Evolutionary conservation across 306 rosid species (phyloP), one percentile per base, ranked within the genome.

Genomic region (Cucurbita pepo): DNA sequence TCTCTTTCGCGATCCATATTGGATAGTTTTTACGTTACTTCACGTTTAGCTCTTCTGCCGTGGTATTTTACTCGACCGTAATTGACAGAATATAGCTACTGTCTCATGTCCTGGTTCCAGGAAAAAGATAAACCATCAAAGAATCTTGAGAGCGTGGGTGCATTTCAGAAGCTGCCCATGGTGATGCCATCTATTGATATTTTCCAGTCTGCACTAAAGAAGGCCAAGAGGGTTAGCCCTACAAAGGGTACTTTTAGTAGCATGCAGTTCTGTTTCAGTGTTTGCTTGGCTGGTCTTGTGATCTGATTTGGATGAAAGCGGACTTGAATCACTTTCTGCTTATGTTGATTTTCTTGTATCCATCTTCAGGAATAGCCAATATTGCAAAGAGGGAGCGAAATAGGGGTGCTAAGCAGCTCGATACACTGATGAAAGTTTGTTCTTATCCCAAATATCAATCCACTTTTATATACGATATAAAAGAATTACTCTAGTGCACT

Each of bases 341-440:
- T 62, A 40, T 65, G 9, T 75, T 80, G 71, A 77, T 52, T 21
- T 79, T 64, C 77, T 61, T 65, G 59, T 66, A 71, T 53, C n/a
- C 45, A 81, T 76, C 72, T 81, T 36, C 76, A 91, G 98, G 97
- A 70, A 89, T 91, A 73, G 85, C 87, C 60, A 94, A 91, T 77
- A 82, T 89, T 76, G 95, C 97, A 56, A 94, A 90, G 85, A 73
- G 97, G 80, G 98, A 94, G 84, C 90, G 86, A 85, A 94, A 94
- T 84, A 86, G 82, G 83, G 95, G 97, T 77, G 96, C 98, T 76
- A 94, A 87, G 86, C 98, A 94, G 81, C 97, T 94, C 77, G 97
- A 89, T 82, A 93, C 96, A 25, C 79, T 94, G 85, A 94, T 94
- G 98, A 94, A 94, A 80, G 98, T 94, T 79, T 77, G 90, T 83